Evolutionary conservation across 1,284 basidiomycete species (phyloP), one percentile per base, ranked within the genome.

Genomic region (Boletellus deceptivus): DNA sequence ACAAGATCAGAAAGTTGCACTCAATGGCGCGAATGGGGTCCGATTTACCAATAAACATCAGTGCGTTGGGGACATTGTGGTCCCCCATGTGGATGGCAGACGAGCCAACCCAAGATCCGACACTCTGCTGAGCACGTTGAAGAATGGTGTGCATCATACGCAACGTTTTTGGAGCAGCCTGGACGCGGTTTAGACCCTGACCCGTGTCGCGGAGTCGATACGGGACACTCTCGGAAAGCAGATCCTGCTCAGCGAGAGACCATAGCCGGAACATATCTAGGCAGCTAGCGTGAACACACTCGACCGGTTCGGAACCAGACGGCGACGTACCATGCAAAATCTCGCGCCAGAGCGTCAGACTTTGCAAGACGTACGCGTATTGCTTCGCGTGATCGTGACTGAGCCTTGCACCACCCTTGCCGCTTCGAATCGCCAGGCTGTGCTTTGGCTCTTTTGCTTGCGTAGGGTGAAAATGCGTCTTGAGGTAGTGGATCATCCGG

Each of bases 31-130:
- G 27, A 7, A 37, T 11, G 8, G 29, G 17, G 8, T 18, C 29
- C 4, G 29, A 13, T 68, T 55, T 55, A 78, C 77, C 84, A 54
- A 89, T 87, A 73, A 90, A 91, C 72, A 90, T 80, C 52, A 90
- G 75, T 4, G 89, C 86, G 59, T 91, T 91, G 3, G 89, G 89
- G n/a, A 91, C 89, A 60, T 91, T 91, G 71, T 91, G 89, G 62
- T 91, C 89, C 29, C 80, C 80, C 79, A 82, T 82, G 62, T 83
- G 79, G 48, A 79, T 58, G 65, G 79, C 71, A 35, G 74, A 73
- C 6, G 73, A 83, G 33, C 89, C 89, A 49, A 91, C 79, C 89
- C 89, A 91, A 38, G 77, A 77, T 0, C 89, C 89, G 13, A 91
- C 82, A 57, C 83, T 85, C 54, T 78, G 76, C 60, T 91, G 89